Conservation (phyloP, 1,284 basidiomycete genomes). For the Naganishia sp. region DNA sequence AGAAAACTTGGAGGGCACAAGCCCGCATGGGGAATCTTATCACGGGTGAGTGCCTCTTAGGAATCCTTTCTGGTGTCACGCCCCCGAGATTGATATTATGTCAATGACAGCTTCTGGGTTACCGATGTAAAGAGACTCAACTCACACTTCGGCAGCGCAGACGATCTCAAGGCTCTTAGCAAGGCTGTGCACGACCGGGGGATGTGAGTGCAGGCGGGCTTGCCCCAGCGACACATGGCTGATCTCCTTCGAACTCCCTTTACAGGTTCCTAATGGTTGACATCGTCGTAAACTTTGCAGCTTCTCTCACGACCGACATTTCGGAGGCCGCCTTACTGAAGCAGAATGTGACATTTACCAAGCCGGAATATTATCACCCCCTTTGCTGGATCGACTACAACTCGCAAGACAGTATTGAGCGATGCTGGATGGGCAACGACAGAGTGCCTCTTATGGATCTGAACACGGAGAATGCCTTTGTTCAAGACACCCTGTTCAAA, state of each 20-base stretch:
- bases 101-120: conserved; percentile 55
- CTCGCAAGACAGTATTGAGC: conserved; percentile 66
- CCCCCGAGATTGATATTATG: conserved; percentile 35
- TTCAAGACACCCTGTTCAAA: conserved; percentile 61
- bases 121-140: conserved; percentile 67
- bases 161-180: conserved; percentile 68
- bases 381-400: conserved; percentile 67
- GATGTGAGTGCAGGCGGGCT: conserved; percentile 58
- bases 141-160: conserved; percentile 65
- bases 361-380: conserved; percentile 59
- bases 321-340: background rate
- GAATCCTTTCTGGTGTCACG: background rate
- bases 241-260: background rate
- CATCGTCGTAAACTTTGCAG: conserved; percentile 64
- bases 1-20: conserved; percentile 64
- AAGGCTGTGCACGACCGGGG: conserved; percentile 65
- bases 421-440: conserved; percentile 54
- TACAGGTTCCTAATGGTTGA: conserved; percentile 73
- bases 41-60: conserved; percentile 57
- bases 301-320: conserved; percentile 43
- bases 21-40: conserved; percentile 67
- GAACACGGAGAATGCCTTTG: conserved; percentile 66
- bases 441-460: conserved; percentile 66
- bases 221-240: background rate
- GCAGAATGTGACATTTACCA: conserved; percentile 14